Base-by-base conservation (phyloP, 1,284 basidiomycete species). In the Heterobasidion occidentale region DNA sequence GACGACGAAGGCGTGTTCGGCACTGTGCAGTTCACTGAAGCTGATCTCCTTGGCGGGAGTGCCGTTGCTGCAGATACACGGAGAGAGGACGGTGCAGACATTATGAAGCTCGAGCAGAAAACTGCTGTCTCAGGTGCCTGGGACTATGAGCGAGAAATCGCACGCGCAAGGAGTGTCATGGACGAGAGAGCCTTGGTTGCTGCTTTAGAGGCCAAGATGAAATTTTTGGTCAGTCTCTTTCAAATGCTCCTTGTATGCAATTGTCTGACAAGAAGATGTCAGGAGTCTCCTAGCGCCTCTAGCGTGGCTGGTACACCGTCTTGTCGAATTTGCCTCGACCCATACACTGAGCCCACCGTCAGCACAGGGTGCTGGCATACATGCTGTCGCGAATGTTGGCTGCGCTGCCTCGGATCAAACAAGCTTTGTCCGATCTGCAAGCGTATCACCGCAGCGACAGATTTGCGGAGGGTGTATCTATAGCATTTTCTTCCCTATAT, bases 331-430 rank as follows among this genome's bases (percentile, higher is more conserved):
- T 91, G 88, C 62, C 70, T 91, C 8, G 88, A 90, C 54, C 77
- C 83, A 1, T 90, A 89, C 61, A 77, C 74, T 1, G 89, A 91
- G 59, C 86, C 89, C 0, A 89, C 88, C 0, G 79, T 84, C 3
- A 89, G 87, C n/a, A 89, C 86, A 0, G 88, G 88, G 4, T 91
- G 88, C 66, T 91, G 89, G 89, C 88, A 91, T 65, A 87, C 87
- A 0, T 90, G 86, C 62, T 91, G 89, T 67, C 74, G 82, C 46
- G 81, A 82, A 65, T 91, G 88, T 65, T 91, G 88, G 88, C 68
- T 91, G 49, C 81, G 83, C 9, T 90, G 89, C 66, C 73, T 91
- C 47, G 86, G 86, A n/a, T 81, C 86, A 7, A 90, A 87, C 3
- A 88, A 84, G 65, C 74, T 90, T 14, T 91, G 88, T 68, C 88